phyloP scores from a whole-genome alignment of 495 filamentous ascomycete genomes.

The Hypoxylon subgilvum region DNA sequence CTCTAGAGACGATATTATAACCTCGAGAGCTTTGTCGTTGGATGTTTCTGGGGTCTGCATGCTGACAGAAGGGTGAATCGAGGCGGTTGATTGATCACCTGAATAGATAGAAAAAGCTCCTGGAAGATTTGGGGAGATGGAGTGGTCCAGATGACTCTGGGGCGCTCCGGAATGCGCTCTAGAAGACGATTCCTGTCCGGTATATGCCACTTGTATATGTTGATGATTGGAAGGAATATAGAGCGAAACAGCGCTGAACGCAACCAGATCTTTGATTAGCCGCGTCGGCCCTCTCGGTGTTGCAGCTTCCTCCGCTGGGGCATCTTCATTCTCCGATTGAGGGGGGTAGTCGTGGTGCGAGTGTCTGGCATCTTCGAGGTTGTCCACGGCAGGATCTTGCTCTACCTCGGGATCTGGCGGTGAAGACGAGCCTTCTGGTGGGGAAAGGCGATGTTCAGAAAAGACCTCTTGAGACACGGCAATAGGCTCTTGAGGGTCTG shows the following conservation, averaged over 20 bases:
- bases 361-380: conserved; percentile 32
- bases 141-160: conserved; percentile 31
- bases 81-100: conserved; percentile 43
- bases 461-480: background rate
- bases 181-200: conserved; percentile 23
- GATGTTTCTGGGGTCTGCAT: conserved; percentile 1
- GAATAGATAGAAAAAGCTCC: conserved; percentile 60
- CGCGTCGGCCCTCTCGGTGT: conserved; percentile 56
- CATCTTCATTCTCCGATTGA: conserved; percentile 6
- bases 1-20: conserved; percentile 62
- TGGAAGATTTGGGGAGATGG: conserved; percentile 56
- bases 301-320: conserved; percentile 41
- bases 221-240: conserved; percentile 53
- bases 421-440: background rate
- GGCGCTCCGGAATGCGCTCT: conserved; percentile 19
- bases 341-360: background rate
- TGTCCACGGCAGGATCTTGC: conserved; percentile 13
- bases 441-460: background rate
- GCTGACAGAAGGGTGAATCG: conserved; percentile 19
- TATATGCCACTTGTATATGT: conserved; percentile 39
- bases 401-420: background rate
- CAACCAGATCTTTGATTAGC: conserved; percentile 57
- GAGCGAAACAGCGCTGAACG: conserved; percentile 46
- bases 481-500: background rate
- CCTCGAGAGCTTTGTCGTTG: conserved; percentile 53